phyloP scores from a whole-genome alignment of 345 rosid genomes.

The Trapa incisa region DNA sequence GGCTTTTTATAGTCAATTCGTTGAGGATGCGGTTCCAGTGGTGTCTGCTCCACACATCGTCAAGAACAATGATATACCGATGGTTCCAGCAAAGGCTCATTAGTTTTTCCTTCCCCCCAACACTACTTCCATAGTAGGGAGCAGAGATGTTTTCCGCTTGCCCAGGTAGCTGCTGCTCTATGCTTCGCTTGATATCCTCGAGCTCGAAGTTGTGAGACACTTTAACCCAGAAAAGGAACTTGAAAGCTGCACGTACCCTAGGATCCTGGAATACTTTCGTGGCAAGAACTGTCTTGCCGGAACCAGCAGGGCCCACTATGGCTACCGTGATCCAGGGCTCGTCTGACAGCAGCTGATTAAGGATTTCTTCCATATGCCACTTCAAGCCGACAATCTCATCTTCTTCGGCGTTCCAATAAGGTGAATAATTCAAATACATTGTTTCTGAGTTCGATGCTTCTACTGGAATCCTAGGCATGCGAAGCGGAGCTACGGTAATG shows the following conservation, averaged over 20 bases:
- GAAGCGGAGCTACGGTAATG: background rate
- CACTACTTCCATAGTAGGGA: background rate
- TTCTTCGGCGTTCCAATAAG: background rate
- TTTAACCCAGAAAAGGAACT: constrained; percentile 5
- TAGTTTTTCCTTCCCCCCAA: background rate
- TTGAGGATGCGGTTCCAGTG: background rate
- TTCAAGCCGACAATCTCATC: constrained; percentile 10
- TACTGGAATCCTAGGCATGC: background rate
- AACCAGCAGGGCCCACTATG: constrained; percentile 12
- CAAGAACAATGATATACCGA: constrained; percentile 9
- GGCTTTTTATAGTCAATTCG: background rate
- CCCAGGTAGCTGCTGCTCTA: background rate
- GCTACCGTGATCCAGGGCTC: constrained; percentile 1
- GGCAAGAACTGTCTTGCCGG: constrained; percentile 16
- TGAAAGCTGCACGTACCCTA: constrained; percentile 7
- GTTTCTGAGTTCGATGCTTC: constrained; percentile 7
- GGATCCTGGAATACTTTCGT: constrained; percentile 9
- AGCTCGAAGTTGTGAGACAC: constrained; percentile 8
- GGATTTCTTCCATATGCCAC: background rate
- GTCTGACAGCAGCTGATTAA: constrained; percentile 8
- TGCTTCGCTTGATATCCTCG: constrained; percentile 8
- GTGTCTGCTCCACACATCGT: constrained; percentile 10
- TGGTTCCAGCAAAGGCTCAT: no score
- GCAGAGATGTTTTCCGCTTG: background rate
- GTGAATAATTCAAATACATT: background rate